Base-by-base conservation (phyloP, 2,329 filamentous ascomycete genomes). In the Xylaria sp. region DNA sequence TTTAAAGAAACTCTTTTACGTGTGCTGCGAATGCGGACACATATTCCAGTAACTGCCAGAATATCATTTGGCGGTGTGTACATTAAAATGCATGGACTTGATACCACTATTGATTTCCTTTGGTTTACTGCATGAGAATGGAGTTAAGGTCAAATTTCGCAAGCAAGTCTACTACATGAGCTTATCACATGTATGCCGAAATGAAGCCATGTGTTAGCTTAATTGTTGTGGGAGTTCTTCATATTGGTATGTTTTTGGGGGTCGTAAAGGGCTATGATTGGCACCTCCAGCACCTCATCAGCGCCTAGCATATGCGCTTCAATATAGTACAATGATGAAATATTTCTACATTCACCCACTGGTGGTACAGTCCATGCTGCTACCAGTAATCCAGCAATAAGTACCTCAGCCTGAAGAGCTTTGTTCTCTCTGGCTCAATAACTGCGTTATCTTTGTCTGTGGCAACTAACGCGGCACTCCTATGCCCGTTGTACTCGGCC, bases 21-120 rank as follows among this genome's bases (percentile, higher is more conserved):
- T 99, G 65, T 99, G 96, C 86, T 96, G 93, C 84, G 89, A 90
- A 69, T 99, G 96, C 82, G 93, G 94, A 82, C 89, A 95, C 79
- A 96, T 97, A 77, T 97, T 94, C 79, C 83, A 86, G 77, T 90
- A 58, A 42, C 28, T 58, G 20, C 5, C 6, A 40, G 46, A 20
- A 44, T 10, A 49, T 44, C 36, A 13, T 33, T 58, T 28, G 13
- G 36, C 13, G 36, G 36, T 3, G 9, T n/a, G 5, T 7, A 26
- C 7, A 42, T 5, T 38, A 28, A 26, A 9, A 68, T 66, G 64
- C 66, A 67, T 68, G 46, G 59, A 53, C 61, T 68, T 68, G 36
- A 68, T 71, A 62, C 49, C 61, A 73, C 53, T 62, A 44, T 46
- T 63, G 54, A 63, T 56, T 66, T 66, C 65, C 51, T 40, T 59